These are phyloP conservation scores for Lentinus brumalis DNA, from an alignment of 768 basidiomycete species.

Conservation along the genomic window DNA sequence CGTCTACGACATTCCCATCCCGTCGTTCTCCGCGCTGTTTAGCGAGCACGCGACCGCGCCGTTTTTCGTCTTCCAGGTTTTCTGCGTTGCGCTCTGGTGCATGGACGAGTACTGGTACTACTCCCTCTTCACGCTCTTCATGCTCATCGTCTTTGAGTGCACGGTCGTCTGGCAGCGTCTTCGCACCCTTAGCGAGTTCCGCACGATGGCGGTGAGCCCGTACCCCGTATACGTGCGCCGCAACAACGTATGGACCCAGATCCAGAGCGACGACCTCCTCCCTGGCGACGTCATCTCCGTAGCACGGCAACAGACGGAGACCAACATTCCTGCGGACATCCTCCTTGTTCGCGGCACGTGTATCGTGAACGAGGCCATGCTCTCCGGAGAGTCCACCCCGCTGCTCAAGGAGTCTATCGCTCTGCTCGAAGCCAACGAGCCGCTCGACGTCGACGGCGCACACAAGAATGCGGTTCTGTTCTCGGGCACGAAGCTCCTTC, in stretches of 20 bases:
- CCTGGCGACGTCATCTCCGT: conserved; percentile 91
- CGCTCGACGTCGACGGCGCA: conserved; percentile 79
- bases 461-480: conserved; percentile 92
- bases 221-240: conserved; percentile 85
- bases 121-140: conserved; percentile 95
- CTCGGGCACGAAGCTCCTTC: conserved; percentile 95
- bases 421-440: conserved; percentile 71
- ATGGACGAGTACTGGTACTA: conserved; percentile 99
- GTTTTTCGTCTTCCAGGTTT: conserved; percentile 99
- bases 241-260: conserved; percentile 73
- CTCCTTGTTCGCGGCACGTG: conserved; percentile 89
- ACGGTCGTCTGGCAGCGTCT: conserved; percentile 99
- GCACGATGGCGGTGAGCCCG: conserved; percentile 94
- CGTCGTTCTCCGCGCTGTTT: conserved; percentile 90
- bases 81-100: conserved; percentile 97
- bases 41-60: conserved; percentile 96
- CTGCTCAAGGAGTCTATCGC: conserved; percentile 95
- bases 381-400: conserved; percentile 97
- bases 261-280: conserved; percentile 85
- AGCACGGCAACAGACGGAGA: conserved; percentile 72
- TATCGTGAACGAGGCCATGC: conserved; percentile 99
- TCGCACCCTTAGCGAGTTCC: conserved; percentile 89
- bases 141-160: conserved; percentile 98
- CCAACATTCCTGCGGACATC: conserved; percentile 90
- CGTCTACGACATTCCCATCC: conserved; percentile 96